Percentiles rank a stretch among this genome's conserved stretches.
These are phyloP conservation scores for Dimocarpus longan DNA, from an alignment of 345 rosid genomes.

Conservation along the genomic window DNA sequence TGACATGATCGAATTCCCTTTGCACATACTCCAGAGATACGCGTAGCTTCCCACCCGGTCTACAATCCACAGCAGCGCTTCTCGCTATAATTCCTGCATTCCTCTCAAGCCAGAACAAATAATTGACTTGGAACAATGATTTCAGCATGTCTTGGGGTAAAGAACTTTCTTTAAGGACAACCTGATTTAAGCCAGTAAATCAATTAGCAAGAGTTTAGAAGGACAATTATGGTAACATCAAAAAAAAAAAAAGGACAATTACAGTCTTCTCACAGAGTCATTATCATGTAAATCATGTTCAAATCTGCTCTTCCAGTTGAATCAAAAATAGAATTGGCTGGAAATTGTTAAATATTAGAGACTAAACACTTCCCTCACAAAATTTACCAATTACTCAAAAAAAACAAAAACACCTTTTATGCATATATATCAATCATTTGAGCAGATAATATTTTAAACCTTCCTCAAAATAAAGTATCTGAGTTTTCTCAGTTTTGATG, in stretches of 20 bases:
- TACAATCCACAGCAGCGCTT: conserved; percentile 62
- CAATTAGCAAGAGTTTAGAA: background rate
- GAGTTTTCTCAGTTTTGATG: background rate
- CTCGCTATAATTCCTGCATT: conserved; percentile 81
- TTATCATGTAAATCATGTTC: background rate
- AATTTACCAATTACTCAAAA: background rate
- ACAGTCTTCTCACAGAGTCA: background rate
- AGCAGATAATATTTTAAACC: background rate
- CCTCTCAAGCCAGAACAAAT: conserved; percentile 92
- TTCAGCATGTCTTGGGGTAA: conserved; percentile 90
- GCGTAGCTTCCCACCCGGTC: conserved; percentile 74
- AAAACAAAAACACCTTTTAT: background rate
- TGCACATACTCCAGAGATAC: conserved; percentile 76
- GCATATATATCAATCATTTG: background rate
- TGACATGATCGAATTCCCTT: conserved; percentile 83
- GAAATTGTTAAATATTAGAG: background rate
- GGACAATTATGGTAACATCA: background rate
- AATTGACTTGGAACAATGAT: conserved; percentile 88
- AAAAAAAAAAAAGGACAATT: background rate
- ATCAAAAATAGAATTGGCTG: background rate
- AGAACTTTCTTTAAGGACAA: conserved; percentile 78
- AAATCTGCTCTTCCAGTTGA: background rate
- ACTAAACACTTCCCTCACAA: background rate
- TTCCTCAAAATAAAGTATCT: background rate
- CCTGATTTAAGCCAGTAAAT: conserved; percentile 47